These are phyloP conservation scores for Trichoderma virens DNA, from an alignment of 495 filamentous ascomycete species.

Conservation along the genomic window DNA sequence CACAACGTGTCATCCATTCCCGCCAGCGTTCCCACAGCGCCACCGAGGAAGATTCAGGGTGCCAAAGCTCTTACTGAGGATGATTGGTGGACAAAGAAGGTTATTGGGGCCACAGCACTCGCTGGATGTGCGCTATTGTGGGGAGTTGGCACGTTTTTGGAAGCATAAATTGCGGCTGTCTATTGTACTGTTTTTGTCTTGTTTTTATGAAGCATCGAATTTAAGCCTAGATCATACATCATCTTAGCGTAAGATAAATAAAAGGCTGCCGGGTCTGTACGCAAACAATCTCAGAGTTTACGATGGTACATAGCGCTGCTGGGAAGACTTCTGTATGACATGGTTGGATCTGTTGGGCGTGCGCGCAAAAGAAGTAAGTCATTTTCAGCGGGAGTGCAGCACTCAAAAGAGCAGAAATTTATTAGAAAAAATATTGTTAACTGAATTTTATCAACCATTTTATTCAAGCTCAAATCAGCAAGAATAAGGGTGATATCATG, in stretches of 20 bases:
- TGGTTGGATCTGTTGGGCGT: no score
- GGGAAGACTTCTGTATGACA: no score
- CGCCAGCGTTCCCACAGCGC: conserved; percentile 23
- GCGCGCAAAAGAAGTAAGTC: no score
- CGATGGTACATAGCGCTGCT: no score
- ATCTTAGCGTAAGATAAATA: not conserved
- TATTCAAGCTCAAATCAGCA: no score
- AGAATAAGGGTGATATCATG: no score
- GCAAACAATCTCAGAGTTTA: not conserved
- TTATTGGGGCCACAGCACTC: conserved; percentile 55
- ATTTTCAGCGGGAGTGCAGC: no score
- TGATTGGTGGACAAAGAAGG: conserved; percentile 61
- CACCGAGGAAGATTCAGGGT: conserved; percentile 33
- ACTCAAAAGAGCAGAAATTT: no score
- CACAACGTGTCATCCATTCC: conserved; percentile 27
- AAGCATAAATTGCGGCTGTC: conserved; percentile 17
- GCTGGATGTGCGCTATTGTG: conserved; percentile 61
- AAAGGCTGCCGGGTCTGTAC: not conserved
- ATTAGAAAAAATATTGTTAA: no score
- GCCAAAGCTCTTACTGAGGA: conserved; percentile 60
- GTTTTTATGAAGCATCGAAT: not conserved
- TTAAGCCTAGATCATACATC: not conserved
- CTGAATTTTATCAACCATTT: no score
- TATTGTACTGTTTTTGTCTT: not conserved
- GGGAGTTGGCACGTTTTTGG: conserved; percentile 50